phyloP scores from a whole-genome alignment of 2,329 filamentous ascomycete species.

The Diaporthe destruens region DNA sequence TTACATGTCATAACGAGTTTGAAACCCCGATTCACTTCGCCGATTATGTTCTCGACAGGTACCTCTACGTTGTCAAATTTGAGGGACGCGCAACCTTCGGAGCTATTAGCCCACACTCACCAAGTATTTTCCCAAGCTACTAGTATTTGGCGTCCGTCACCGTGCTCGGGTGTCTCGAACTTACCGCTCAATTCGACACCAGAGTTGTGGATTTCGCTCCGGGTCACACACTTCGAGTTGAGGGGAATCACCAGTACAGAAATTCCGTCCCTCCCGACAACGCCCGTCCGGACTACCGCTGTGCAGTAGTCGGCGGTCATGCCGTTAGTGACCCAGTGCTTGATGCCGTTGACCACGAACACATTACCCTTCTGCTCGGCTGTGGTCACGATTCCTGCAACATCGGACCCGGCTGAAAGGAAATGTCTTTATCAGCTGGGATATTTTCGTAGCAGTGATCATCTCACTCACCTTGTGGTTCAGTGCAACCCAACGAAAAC shows the following conservation, averaged over 20 bases:
- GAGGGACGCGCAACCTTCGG: background rate
- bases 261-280: constrained; percentile 61
- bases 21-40: background rate
- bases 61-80: constrained; percentile 23
- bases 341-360: constrained; percentile 71
- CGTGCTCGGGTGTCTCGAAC: background rate
- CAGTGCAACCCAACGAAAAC: constrained; percentile 38
- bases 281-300: constrained; percentile 68
- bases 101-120: background rate
- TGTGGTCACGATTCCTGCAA: constrained; percentile 6
- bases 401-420: constrained; percentile 7
- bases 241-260: constrained; percentile 66
- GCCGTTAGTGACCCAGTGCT: constrained; percentile 74
- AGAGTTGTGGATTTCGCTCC: constrained; percentile 69
- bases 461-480: constrained; percentile 63
- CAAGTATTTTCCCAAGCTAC: background rate
- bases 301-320: constrained; percentile 69
- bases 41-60: background rate
- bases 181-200: constrained; percentile 63
- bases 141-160: background rate
- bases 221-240: constrained; percentile 58
- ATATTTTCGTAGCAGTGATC: background rate
- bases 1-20: constrained; percentile 23
- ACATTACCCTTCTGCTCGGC: constrained; percentile 57
- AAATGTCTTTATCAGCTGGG: background rate